These are phyloP conservation scores for Taiwanofungus camphoratus DNA, from an alignment of 1,284 basidiomycete species.

Conservation along the genomic window DNA sequence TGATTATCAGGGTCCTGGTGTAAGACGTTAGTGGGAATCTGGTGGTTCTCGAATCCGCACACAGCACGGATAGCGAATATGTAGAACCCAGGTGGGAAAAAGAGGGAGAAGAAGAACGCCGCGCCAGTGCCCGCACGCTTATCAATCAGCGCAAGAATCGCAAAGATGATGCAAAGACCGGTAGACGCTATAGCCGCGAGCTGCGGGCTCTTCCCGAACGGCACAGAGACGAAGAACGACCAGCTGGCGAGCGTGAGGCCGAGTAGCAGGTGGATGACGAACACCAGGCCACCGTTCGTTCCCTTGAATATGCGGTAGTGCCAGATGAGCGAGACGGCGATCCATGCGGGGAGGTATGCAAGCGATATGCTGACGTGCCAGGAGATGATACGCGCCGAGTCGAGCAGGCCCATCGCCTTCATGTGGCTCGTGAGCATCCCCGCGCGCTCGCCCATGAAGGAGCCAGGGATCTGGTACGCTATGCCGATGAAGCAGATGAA, in stretches of 20 bases:
- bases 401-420: conserved; percentile 68
- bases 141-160: conserved; percentile 63
- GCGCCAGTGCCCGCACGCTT: conserved; percentile 37
- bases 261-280: conserved; percentile 61
- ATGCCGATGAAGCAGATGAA: conserved; percentile 66
- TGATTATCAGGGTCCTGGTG: conserved; percentile 55
- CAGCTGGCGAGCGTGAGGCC: conserved; percentile 65
- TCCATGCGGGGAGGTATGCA: conserved; percentile 62
- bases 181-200: conserved; percentile 67
- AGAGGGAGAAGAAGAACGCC: conserved; percentile 57
- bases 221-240: conserved; percentile 63
- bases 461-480: conserved; percentile 67
- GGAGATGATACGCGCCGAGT: conserved; percentile 61
- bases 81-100: conserved; percentile 75
- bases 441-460: conserved; percentile 58
- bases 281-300: conserved; percentile 55
- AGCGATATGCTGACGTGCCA: conserved; percentile 58
- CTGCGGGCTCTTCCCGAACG: conserved; percentile 69
- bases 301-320: conserved; percentile 56
- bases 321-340: conserved; percentile 59
- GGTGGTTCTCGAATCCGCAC: conserved; percentile 59
- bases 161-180: conserved; percentile 58
- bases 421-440: conserved; percentile 58
- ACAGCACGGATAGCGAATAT: conserved; percentile 66
- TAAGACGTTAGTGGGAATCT: conserved; percentile 44